Percentiles rank a stretch among this genome's conserved stretches.
These are phyloP conservation scores for Mortierella hygrophila DNA, from an alignment of 192 early-diverging fungal species.

Conservation along the genomic window DNA sequence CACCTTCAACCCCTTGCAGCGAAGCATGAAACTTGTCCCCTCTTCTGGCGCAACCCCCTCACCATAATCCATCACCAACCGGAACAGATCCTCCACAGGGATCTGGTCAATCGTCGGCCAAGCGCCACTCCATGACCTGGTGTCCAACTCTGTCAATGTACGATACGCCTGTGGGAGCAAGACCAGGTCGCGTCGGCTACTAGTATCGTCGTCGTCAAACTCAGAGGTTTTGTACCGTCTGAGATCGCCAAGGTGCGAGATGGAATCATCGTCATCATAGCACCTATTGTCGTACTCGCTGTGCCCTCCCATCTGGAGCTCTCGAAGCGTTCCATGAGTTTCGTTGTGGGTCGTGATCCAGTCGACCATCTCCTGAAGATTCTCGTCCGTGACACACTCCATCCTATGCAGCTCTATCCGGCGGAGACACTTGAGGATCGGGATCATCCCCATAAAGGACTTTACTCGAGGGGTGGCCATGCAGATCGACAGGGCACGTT, in stretches of 20 bases:
- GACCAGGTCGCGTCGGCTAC: slow-evolving; percentile 11
- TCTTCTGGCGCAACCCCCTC: slow-evolving; percentile 14
- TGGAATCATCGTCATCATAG: not conserved
- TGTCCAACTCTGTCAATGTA: slow-evolving; percentile 22
- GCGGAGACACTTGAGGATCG: slow-evolving; percentile 16
- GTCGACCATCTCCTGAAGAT: slow-evolving; percentile 14
- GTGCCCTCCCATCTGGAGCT: slow-evolving; percentile 33
- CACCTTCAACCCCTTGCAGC: slow-evolving; percentile 25
- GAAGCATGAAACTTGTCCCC: slow-evolving; percentile 9
- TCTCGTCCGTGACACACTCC: slow-evolving; percentile 6
- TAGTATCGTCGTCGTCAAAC: slow-evolving; percentile 4
- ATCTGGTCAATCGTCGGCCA: slow-evolving; percentile 43
- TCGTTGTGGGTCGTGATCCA: slow-evolving; percentile 39
- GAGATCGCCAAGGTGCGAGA: not conserved
- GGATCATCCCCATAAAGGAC: slow-evolving; percentile 5
- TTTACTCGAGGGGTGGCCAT: slow-evolving; percentile 1
- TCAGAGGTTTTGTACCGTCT: not conserved
- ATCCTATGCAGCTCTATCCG: slow-evolving; percentile 36
- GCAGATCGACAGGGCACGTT: slow-evolving; percentile 20
- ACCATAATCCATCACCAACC: slow-evolving; percentile 40
- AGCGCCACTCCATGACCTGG: slow-evolving; percentile 37
- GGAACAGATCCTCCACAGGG: slow-evolving; percentile 19
- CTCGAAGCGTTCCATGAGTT: slow-evolving; percentile 35
- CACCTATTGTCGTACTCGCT: slow-evolving; percentile 14
- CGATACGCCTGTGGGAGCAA: slow-evolving; percentile 24